phyloP scores from a whole-genome alignment of 2,329 filamentous ascomycete species.

The Hyphodiscus sp. region DNA sequence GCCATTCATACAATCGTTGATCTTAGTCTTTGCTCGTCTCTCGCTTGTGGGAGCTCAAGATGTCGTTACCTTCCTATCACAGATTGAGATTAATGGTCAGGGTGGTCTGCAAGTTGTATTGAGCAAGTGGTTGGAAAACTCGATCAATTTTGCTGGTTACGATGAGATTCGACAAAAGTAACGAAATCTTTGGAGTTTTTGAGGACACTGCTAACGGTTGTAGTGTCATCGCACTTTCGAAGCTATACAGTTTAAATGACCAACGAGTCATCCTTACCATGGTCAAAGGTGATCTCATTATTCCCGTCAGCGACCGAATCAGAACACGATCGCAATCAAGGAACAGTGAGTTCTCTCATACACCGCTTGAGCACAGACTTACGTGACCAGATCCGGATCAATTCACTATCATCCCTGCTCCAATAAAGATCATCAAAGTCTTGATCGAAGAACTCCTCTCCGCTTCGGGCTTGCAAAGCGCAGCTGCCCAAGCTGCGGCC shows the following conservation, averaged over 20 bases:
- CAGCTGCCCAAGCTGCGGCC: conserved; percentile 52
- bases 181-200: not conserved
- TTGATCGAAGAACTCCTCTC: conserved; percentile 86
- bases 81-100: conserved; percentile 71
- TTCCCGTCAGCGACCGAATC: conserved; percentile 72
- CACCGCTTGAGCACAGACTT: conserved; percentile 17
- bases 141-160: conserved; percentile 94
- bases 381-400: conserved; percentile 66
- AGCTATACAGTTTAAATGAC: conserved; percentile 83
- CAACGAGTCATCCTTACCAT: conserved; percentile 68
- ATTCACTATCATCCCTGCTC: conserved; percentile 80
- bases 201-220: conserved; percentile 27
- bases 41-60: conserved; percentile 80
- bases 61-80: conserved; percentile 84
- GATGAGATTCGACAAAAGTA: conserved; percentile 96
- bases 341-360: conserved; percentile 51
- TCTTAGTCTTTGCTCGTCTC: conserved; percentile 87
- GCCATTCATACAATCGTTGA: conserved; percentile 90
- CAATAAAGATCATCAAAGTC: conserved; percentile 93
- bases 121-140: conserved; percentile 95
- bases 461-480: conserved; percentile 59
- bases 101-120: conserved; percentile 86
- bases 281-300: conserved; percentile 88
- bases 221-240: conserved; percentile 86
- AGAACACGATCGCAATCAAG: conserved; percentile 90